Percentiles rank a stretch among this genome's conserved stretches.
These are phyloP conservation scores for Sclerotinia nivalis DNA, from an alignment of 2,329 filamentous ascomycete genomes.

Conservation along the genomic window DNA sequence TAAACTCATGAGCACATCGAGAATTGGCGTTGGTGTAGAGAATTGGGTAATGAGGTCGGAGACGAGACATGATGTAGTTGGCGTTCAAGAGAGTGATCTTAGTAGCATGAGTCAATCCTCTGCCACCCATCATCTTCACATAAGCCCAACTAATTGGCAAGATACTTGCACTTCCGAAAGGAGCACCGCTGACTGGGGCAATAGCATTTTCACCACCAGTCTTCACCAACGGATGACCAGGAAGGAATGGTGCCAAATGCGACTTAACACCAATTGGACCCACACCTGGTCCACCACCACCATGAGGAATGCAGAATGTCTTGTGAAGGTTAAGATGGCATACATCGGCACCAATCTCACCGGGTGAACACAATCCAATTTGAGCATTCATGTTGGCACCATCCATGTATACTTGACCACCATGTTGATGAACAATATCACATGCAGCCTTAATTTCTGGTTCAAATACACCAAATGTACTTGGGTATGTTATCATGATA, in stretches of 20 bases:
- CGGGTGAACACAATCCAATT: slow-evolving; percentile 91
- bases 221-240: slow-evolving; percentile 62
- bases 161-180: slow-evolving; percentile 87
- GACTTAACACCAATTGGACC: slow-evolving; percentile 90
- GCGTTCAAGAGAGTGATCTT: slow-evolving; percentile 93
- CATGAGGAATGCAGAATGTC: slow-evolving; percentile 98
- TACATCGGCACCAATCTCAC: slow-evolving; percentile 92
- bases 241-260: slow-evolving; percentile 75
- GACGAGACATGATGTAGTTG: slow-evolving; percentile 90
- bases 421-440: slow-evolving; percentile 79
- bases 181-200: slow-evolving; percentile 75
- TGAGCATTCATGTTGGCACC: slow-evolving; percentile 99
- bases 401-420: slow-evolving; percentile 97
- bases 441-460: slow-evolving; percentile 84
- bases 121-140: slow-evolving; percentile 86
- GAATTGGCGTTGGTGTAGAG: slow-evolving; percentile 89
- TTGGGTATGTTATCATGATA: slow-evolving; percentile 97
- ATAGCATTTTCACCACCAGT: slow-evolving; percentile 59
- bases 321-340: slow-evolving; percentile 98
- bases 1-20: slow-evolving; percentile 96
- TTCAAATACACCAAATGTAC: slow-evolving; percentile 93
- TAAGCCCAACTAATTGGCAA: slow-evolving; percentile 94
- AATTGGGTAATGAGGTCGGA: slow-evolving; percentile 83
- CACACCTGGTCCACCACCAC: slow-evolving; percentile 89
- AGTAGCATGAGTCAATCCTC: slow-evolving; percentile 83